phyloP scores from a whole-genome alignment of 805 yeast genomes.

The Candida xyloterini region DNA sequence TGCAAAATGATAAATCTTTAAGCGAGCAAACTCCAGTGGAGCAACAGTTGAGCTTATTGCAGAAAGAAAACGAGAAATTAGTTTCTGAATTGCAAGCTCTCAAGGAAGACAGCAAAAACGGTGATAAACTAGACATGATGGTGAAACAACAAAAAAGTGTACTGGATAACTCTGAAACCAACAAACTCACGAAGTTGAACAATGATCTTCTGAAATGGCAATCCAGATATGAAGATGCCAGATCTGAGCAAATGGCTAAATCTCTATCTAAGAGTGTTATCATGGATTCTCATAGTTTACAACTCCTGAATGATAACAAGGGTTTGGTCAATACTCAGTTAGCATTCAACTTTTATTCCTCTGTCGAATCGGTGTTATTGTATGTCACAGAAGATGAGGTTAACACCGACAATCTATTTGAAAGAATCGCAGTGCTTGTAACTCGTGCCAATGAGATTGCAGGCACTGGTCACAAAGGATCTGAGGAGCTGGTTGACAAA shows the following conservation, averaged over 20 bases:
- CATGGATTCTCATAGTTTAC: constrained; percentile 7
- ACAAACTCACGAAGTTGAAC: constrained; percentile 12
- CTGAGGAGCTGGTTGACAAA: constrained; percentile 31
- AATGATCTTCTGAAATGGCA: constrained; percentile 45
- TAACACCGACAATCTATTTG: constrained; percentile 45
- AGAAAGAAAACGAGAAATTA: constrained; percentile 14
- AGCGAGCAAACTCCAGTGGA: constrained; percentile 6
- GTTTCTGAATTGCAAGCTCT: constrained; percentile 5
- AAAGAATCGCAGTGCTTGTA: constrained; percentile 48
- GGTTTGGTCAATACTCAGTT: constrained; percentile 45
- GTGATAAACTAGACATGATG: constrained; percentile 7
- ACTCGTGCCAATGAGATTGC: constrained; percentile 39
- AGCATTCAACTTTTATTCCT: constrained; percentile 39
- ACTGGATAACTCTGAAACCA: constrained; percentile 8
- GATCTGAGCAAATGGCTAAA: constrained; percentile 25
- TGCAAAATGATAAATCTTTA: constrained; percentile 4
- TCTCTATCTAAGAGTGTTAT: constrained; percentile 9
- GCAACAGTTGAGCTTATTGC: constrained; percentile 10
- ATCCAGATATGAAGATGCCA: constrained; percentile 46
- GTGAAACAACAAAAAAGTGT: constrained; percentile 5
- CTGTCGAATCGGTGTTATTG: constrained; percentile 44
- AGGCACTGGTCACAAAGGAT: constrained; percentile 35
- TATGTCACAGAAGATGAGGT: constrained; percentile 23
- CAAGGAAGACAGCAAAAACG: constrained; percentile 10
- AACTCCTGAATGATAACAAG: constrained; percentile 13